A percentile compares a stretch with the other conserved stretches of the same genome.
These are phyloP conservation scores for Pholiota molesta DNA, from an alignment of 768 basidiomycete genomes.

Conservation along the genomic window DNA sequence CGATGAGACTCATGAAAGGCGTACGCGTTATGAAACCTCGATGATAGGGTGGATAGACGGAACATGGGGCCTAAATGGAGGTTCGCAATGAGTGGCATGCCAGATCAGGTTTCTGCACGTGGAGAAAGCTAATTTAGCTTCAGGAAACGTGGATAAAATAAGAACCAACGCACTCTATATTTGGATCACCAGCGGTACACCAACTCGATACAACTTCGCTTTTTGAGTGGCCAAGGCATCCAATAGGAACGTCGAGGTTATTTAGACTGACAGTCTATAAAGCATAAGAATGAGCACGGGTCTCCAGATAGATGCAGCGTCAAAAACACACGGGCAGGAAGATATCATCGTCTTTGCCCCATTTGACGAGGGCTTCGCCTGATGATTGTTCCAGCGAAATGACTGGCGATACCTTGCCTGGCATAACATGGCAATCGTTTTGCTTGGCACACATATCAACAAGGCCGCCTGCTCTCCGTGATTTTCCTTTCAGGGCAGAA, in stretches of 20 bases:
- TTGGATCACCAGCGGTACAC: not conserved
- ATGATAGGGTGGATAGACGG: constrained; percentile 2
- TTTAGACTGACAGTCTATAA: not conserved
- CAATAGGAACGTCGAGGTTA: not conserved
- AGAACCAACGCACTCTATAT: not conserved
- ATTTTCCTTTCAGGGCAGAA: not conserved
- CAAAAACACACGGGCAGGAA: constrained; percentile 8
- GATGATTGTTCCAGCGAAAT: constrained; percentile 7
- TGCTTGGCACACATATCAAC: not conserved
- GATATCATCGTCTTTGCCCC: constrained; percentile 10
- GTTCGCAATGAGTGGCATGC: constrained; percentile 8
- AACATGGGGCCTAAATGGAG: constrained; percentile 15
- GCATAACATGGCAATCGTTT: constrained; percentile 10
- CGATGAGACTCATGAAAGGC: not conserved
- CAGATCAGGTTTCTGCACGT: constrained; percentile 12
- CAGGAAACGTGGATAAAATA: not conserved
- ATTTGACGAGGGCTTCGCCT: constrained; percentile 7
- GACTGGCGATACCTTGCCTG: constrained; percentile 1
- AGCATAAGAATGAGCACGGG: not conserved
- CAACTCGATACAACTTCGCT: not conserved
- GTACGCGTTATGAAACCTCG: not conserved
- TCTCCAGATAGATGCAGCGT: constrained; percentile 4
- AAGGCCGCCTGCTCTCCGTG: not conserved
- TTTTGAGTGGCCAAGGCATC: not conserved
- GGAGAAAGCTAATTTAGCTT: not conserved